Evolutionary conservation across 2,329 filamentous ascomycete species (phyloP), one percentile per base, ranked within the genome.

Genomic region (Epichloe sp.): DNA sequence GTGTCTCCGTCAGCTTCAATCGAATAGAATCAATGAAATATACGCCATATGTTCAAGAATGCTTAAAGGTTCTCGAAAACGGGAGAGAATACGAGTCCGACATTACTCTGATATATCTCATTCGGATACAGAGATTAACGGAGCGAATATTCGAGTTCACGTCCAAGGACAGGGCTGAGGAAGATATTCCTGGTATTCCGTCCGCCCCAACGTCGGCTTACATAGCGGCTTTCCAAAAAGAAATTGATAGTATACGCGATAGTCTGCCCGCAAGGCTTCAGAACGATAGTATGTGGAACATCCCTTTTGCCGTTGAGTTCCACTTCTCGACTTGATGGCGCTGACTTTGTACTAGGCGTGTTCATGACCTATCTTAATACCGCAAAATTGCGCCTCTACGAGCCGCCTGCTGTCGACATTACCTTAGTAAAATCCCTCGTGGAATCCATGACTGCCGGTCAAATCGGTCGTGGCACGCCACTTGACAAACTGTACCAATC

Each of bases 401-500:
- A 77, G 26, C 74, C 74, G 1, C 72, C 73, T 0, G 57, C 68
- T 1, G 63, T 74, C 10, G 70, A 75, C 42, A 62, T 65, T 5
- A 54, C 64, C 0, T 57, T 69, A 1, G 63, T 77, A 6, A 65
- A 68, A 1, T 67, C 65, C 15, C 68, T 73, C 48, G 72, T 65
- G n/a, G 65, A 72, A 3, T 69, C 71, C 0, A 63, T 75, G 1
- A 67, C 68, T 0, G 59, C 66, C 0, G 59, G 67, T 2, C 65
- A 67, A 0, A 38, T 66, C 2, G 67, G 67, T 4, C 62, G 64
- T 1, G 61, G 70, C 0, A 71, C 72, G 0, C 68, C 71, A 0
- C 64, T 79, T 2, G 74, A 79, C 51, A 63, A 71, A 3, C 70
- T 80, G 10, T 76, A 74, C 54, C 69, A 70, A 23, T 73, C 74